Conservation (phyloP, 306 rosid species). For the Elaeagnus macrophylla region DNA sequence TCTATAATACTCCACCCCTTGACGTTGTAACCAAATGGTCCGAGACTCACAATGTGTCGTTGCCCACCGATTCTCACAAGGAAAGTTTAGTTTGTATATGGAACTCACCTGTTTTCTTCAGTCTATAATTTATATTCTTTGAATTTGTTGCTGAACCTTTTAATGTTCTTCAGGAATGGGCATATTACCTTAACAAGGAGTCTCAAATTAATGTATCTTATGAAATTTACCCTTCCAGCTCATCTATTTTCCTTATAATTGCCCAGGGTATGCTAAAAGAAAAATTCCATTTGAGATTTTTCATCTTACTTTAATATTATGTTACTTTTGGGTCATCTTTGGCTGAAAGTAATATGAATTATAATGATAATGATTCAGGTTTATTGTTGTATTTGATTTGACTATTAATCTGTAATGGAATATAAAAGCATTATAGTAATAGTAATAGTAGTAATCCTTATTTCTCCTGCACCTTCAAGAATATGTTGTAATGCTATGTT, state of each 20-base stretch:
- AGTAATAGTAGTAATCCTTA: too few relatives aligned
- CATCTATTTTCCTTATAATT: constrained; percentile 49
- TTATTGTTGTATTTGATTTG: too few relatives aligned
- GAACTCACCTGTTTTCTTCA: too few relatives aligned
- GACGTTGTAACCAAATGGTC: constrained; percentile 41
- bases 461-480: too few relatives aligned
- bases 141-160: constrained; percentile 3
- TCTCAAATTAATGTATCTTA: constrained; percentile 62
- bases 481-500: too few relatives aligned
- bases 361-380: too few relatives aligned
- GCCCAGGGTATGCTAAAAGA: constrained; percentile 52
- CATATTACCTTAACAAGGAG: constrained; percentile 50
- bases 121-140: background rate
- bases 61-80: constrained; percentile 46
- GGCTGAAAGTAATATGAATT: too few relatives aligned
- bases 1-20: constrained; percentile 48
- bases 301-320: constrained; percentile 3
- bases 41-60: constrained; percentile 28
- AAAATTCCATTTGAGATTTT: background rate
- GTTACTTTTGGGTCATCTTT: too few relatives aligned
- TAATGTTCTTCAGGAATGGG: constrained; percentile 45
- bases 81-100: constrained; percentile 31
- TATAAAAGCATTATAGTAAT: too few relatives aligned
- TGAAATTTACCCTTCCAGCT: constrained; percentile 30
- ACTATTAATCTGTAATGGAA: too few relatives aligned